A percentile compares a stretch with the other conserved stretches of the same genome.
Conservation (phyloP, 352 stramenopile species). For the Pythium coloratum region DNA sequence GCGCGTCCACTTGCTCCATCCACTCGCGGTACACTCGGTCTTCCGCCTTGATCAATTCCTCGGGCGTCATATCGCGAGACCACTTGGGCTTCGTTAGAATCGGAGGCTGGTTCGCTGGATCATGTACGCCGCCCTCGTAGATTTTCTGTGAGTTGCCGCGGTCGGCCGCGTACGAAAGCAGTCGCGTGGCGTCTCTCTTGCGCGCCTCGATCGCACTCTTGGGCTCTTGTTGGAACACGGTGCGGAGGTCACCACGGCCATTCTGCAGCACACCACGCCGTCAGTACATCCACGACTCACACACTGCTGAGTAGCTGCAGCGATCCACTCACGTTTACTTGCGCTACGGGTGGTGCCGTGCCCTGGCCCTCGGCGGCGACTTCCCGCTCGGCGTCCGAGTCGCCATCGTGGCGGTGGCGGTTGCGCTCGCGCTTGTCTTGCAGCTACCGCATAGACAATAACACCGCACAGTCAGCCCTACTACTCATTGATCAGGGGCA, state of each 20-base stretch:
- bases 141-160: conserved; percentile 72
- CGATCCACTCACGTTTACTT: neutral
- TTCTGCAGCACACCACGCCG: conserved; percentile 8
- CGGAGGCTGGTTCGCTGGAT: conserved; percentile 54
- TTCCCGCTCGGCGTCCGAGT: conserved; percentile 27
- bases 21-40: conserved; percentile 56
- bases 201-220: conserved; percentile 55
- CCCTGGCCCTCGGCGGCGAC: neutral
- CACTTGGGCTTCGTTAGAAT: conserved; percentile 68
- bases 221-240: conserved; percentile 66
- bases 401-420: conserved; percentile 32
- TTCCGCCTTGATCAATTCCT: conserved; percentile 62
- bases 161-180: conserved; percentile 56
- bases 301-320: neutral
- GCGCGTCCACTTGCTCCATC: conserved; percentile 38
- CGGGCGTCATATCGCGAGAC: conserved; percentile 61
- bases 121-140: conserved; percentile 63
- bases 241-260: conserved; percentile 58
- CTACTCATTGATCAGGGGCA: neutral
- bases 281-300: neutral
- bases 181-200: conserved; percentile 69
- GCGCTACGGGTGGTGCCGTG: neutral
- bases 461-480: neutral
- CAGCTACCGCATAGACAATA: conserved; percentile 36
- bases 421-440: conserved; percentile 76